Percentiles rank a stretch among this genome's conserved stretches.
These are phyloP conservation scores for Hypoxylon sp. DNA, from an alignment of 2,329 filamentous ascomycete genomes.

Conservation along the genomic window DNA sequence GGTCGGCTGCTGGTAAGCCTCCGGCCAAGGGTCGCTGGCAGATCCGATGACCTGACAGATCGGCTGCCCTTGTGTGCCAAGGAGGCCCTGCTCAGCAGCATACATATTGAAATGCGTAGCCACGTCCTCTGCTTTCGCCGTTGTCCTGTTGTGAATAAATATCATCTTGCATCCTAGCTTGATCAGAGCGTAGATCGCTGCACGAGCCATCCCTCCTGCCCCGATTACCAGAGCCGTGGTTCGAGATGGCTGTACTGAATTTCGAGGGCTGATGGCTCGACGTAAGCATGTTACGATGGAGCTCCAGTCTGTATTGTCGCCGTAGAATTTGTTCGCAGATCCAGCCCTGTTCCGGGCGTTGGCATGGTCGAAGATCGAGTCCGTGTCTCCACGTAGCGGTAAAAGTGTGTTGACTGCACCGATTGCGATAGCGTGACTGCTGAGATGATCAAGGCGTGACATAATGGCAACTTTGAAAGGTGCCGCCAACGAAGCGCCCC, in stretches of 20 bases:
- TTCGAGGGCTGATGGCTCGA: slow-evolving; percentile 73
- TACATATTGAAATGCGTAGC: slow-evolving; percentile 72
- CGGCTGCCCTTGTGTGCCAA: slow-evolving; percentile 45
- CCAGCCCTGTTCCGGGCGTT: slow-evolving; percentile 68
- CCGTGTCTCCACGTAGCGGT: slow-evolving; percentile 64
- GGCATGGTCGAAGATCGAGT: slow-evolving; percentile 61
- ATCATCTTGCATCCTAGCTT: slow-evolving; percentile 77
- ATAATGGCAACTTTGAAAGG: slow-evolving; percentile 77
- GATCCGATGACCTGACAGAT: slow-evolving; percentile 65
- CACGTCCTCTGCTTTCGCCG: slow-evolving; percentile 65
- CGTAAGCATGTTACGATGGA: slow-evolving; percentile 69
- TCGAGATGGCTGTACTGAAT: slow-evolving; percentile 61
- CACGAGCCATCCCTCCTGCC: slow-evolving; percentile 75
- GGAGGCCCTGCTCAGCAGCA: slow-evolving; percentile 46
- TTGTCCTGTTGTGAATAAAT: slow-evolving; percentile 74
- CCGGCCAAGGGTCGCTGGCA: slow-evolving; percentile 69
- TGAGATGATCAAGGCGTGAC: slow-evolving; percentile 69
- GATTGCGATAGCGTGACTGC: slow-evolving; percentile 73
- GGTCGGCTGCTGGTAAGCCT: slow-evolving; percentile 67
- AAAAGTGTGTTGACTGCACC: slow-evolving; percentile 77
- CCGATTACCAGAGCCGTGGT: slow-evolving; percentile 66
- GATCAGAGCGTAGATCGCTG: slow-evolving; percentile 76
- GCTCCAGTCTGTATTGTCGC: slow-evolving; percentile 76
- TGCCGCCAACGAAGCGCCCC: slow-evolving; percentile 71
- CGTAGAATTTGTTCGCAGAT: slow-evolving; percentile 69